phyloP scores from a whole-genome alignment of 2,329 filamentous ascomycete species.

The Nemania sp. region DNA sequence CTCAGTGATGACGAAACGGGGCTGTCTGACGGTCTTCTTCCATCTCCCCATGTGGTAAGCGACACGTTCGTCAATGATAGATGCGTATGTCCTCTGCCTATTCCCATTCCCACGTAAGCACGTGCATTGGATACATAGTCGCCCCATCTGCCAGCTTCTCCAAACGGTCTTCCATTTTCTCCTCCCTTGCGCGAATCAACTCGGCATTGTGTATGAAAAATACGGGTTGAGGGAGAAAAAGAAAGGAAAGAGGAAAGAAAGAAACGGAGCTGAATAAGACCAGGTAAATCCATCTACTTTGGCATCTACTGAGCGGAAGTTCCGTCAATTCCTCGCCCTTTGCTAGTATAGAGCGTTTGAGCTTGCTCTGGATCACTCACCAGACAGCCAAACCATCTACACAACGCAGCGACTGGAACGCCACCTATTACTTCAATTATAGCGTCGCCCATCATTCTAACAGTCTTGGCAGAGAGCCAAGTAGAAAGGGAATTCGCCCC shows the following conservation, averaged over 20 bases:
- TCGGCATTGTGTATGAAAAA: too few species aligned
- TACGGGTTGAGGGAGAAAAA: too few species aligned
- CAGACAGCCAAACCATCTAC: not conserved
- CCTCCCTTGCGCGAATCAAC: too few species aligned
- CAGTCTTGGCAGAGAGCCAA: not conserved
- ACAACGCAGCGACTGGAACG: not conserved
- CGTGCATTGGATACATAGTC: too few species aligned
- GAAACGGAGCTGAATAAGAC: too few species aligned
- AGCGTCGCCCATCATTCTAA: not conserved
- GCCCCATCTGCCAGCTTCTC: not conserved
- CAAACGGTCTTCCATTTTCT: not conserved
- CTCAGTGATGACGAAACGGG: conserved; percentile 14
- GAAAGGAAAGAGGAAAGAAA: too few species aligned
- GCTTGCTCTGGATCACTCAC: not conserved
- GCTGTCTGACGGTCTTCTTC: not conserved
- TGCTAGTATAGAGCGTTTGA: conserved; percentile 2
- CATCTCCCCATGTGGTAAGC: not conserved
- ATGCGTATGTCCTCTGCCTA: conserved; percentile 6
- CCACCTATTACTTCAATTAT: not conserved
- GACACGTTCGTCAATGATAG: too few species aligned
- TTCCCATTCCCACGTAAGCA: too few species aligned
- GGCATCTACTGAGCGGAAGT: too few species aligned
- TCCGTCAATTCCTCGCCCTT: not conserved
- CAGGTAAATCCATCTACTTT: too few species aligned
- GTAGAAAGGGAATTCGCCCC: too few species aligned